Percentiles rank a stretch among this genome's conserved stretches.
Conservation (phyloP, 192 early-diverging fungal genomes). For the Mortierella claussenii region DNA sequence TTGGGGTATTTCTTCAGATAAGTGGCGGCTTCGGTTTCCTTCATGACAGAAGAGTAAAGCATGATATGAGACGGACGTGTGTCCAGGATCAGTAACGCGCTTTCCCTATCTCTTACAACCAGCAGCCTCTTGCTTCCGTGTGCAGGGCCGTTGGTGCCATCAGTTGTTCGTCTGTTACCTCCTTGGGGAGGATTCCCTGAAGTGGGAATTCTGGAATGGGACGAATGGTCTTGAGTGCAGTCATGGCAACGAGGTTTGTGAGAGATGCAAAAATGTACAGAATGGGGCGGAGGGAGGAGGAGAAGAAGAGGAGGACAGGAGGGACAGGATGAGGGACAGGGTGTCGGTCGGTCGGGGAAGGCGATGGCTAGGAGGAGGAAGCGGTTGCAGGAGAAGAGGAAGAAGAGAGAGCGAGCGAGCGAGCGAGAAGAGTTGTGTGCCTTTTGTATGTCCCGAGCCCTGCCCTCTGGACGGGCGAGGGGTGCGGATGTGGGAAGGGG, state of each 20-base stretch:
- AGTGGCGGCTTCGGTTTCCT: conserved; percentile 85
- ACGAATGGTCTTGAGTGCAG: conserved; percentile 54
- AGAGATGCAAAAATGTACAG: conserved; percentile 3
- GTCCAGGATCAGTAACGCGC: too few species aligned
- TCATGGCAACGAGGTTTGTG: conserved; percentile 17
- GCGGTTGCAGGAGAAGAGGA: not conserved
- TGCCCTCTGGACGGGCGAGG: too few species aligned
- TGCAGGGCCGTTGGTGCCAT: too few species aligned
- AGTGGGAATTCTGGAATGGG: conserved; percentile 57
- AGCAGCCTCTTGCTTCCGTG: too few species aligned
- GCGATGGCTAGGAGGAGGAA: not conserved
- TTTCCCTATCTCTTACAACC: too few species aligned
- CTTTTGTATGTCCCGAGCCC: too few species aligned
- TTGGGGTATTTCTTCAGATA: conserved; percentile 85
- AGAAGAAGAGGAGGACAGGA: not conserved
- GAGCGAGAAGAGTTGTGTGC: not conserved
- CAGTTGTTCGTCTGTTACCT: conserved; percentile 25
- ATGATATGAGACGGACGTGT: too few species aligned
- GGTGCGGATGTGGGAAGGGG: not conserved
- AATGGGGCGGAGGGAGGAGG: conserved; percentile 1
- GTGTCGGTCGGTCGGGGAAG: too few species aligned
- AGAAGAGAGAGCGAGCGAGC: not conserved
- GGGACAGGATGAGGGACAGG: not conserved
- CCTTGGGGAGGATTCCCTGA: conserved; percentile 58
- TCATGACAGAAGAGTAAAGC: not conserved